A percentile compares a stretch with the other conserved stretches of the same genome.
Conservation (phyloP, 2,329 filamentous ascomycete species). For the Drechslera avenae region DNA sequence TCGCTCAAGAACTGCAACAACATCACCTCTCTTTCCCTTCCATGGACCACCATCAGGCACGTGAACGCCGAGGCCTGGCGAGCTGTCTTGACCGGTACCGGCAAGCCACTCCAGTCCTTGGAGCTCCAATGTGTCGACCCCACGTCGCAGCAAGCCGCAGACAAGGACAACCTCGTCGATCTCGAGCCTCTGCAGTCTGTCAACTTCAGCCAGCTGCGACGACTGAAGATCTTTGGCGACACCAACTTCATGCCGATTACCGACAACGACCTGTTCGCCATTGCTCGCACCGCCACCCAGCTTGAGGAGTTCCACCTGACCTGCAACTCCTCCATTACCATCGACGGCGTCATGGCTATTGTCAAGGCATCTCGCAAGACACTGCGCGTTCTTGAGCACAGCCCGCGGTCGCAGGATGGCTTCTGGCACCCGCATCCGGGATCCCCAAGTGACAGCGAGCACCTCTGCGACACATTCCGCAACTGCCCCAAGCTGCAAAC, state of each 20-base stretch:
- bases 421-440: slow-evolving; percentile 59
- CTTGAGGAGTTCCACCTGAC: slow-evolving; percentile 61
- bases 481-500: slow-evolving; percentile 55
- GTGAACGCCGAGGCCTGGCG: slow-evolving; percentile 56
- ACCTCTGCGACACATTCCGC: slow-evolving; percentile 56
- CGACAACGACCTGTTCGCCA: slow-evolving; percentile 56
- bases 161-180: slow-evolving; percentile 50
- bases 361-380: slow-evolving; percentile 56
- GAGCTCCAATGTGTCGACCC: slow-evolving; percentile 59
- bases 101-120: slow-evolving; percentile 55
- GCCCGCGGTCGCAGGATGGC: slow-evolving; percentile 58
- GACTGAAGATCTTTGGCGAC: slow-evolving; percentile 61
- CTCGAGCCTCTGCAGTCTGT: slow-evolving; percentile 54
- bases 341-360: slow-evolving; percentile 59
- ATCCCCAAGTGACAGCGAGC: slow-evolving; percentile 50
- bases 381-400: slow-evolving; percentile 59
- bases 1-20: slow-evolving; percentile 55
- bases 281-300: slow-evolving; percentile 57
- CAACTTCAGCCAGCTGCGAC: slow-evolving; percentile 56
- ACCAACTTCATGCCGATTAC: slow-evolving; percentile 59
- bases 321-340: slow-evolving; percentile 59
- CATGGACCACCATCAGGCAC: slow-evolving; percentile 60
- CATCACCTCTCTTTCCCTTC: slow-evolving; percentile 56
- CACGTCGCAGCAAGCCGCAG: slow-evolving; percentile 52
- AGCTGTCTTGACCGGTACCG: slow-evolving; percentile 52